Conservation (phyloP, 441 rosid species). For the Biscutella laevigata region DNA sequence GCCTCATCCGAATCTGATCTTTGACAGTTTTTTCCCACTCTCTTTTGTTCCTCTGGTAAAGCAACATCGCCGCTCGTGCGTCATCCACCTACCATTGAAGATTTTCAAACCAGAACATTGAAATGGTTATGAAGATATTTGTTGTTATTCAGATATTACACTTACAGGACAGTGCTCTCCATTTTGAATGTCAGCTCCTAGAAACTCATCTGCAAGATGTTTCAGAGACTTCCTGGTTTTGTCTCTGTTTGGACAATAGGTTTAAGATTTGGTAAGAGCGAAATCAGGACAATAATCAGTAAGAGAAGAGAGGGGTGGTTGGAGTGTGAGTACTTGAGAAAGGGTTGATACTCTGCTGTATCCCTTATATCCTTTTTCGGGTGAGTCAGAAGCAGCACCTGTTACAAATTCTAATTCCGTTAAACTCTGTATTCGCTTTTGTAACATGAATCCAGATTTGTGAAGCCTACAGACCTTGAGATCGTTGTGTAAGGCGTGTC, state of each 20-base stretch:
- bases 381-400: slow-evolving; percentile 79
- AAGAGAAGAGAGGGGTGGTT: slow-evolving; percentile 2
- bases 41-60: slow-evolving; percentile 58
- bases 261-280: not conserved
- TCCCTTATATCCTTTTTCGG: slow-evolving; percentile 74
- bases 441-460: not conserved
- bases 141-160: slow-evolving; percentile 8
- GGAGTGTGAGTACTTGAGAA: slow-evolving; percentile 44
- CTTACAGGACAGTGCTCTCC: slow-evolving; percentile 97
- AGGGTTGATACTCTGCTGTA: slow-evolving; percentile 70
- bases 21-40: slow-evolving; percentile 69
- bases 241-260: slow-evolving; percentile 39
- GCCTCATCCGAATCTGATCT: slow-evolving; percentile 48
- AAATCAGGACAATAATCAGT: not conserved
- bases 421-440: not conserved
- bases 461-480: slow-evolving; percentile 53
- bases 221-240: slow-evolving; percentile 56
- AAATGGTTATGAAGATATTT: no score
- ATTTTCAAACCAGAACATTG: not conserved
- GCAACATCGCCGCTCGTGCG: slow-evolving; percentile 89
- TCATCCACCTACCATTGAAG: slow-evolving; percentile 52
- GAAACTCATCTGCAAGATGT: slow-evolving; percentile 73
- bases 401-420: slow-evolving; percentile 2
- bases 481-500: slow-evolving; percentile 91
- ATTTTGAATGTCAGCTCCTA: slow-evolving; percentile 68